Evolutionary conservation across 1,284 basidiomycete species (phyloP).

Genomic region (Rhodotorula sp.): DNA sequence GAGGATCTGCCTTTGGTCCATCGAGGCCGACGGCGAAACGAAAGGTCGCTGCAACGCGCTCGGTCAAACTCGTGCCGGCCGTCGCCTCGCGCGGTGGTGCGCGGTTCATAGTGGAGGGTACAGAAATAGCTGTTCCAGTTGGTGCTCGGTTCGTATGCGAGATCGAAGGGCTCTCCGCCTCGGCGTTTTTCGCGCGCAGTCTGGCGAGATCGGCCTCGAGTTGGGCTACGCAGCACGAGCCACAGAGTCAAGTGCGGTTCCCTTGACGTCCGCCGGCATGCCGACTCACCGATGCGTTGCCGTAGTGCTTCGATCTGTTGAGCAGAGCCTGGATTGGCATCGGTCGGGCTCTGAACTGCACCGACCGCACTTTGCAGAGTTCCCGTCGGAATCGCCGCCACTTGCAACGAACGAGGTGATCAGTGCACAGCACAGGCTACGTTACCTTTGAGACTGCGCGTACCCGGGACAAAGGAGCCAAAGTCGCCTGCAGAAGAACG

Average conservation of each 20-base stretch:
- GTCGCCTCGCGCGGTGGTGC: too few relatives aligned
- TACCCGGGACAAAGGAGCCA: slow-evolving; percentile 26
- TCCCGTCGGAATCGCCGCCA: neutral
- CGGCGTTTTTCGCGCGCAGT: neutral
- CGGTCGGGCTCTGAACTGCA: neutral
- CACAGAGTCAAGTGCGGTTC: too few relatives aligned
- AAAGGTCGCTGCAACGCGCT: neutral
- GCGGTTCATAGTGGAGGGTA: too few relatives aligned
- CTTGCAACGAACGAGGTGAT: neutral
- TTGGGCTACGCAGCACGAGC: neutral
- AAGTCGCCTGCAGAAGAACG: neutral
- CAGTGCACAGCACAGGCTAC: neutral
- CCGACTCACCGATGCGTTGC: neutral
- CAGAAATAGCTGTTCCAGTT: too few relatives aligned
- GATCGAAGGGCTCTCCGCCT: neutral
- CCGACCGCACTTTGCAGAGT: neutral
- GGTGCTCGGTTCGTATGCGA: neutral
- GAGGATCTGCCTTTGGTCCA: neutral
- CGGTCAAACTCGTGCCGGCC: too few relatives aligned
- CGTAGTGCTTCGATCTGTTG: neutral
- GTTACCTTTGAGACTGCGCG: neutral
- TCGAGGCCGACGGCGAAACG: neutral
- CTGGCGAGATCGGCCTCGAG: neutral
- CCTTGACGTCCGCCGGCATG: too few relatives aligned
- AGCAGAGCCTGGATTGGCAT: neutral